phyloP scores from a whole-genome alignment of 148 eudicot genomes.

The Oxyria digyna region DNA sequence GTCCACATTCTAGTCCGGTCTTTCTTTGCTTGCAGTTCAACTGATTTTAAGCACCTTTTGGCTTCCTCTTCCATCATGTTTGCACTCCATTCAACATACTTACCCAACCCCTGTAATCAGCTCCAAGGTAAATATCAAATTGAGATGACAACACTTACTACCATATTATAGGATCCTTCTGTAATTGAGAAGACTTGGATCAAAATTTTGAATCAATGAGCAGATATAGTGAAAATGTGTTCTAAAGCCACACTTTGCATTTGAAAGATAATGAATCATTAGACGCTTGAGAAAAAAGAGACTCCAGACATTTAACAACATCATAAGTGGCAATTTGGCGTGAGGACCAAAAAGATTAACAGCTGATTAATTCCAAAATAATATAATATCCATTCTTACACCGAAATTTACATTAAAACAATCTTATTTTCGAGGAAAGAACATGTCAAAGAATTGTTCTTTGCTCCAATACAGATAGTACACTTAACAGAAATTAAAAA shows the following conservation, averaged over 20 bases:
- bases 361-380: not conserved
- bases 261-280: not conserved
- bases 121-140: not conserved
- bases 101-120: conserved; percentile 64
- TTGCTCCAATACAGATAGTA: not conserved
- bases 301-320: not conserved
- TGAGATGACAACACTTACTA: not conserved
- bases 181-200: not conserved
- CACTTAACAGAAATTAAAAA: not conserved
- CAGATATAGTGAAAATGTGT: not conserved
- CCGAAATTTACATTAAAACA: not conserved
- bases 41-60: conserved; percentile 45
- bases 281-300: not conserved
- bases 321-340: not conserved
- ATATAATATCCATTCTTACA: not conserved
- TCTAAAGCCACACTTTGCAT: not conserved
- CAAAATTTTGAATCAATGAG: not conserved
- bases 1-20: conserved; percentile 63
- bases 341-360: not conserved
- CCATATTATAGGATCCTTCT: not conserved
- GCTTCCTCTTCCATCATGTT: conserved; percentile 67
- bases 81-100: conserved; percentile 95
- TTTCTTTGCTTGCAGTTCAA: conserved; percentile 90
- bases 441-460: not conserved
- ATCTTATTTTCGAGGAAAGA: not conserved